These are phyloP conservation scores for Rhodotorula sp. DNA, from an alignment of 1,284 basidiomycete species.

Conservation along the genomic window DNA sequence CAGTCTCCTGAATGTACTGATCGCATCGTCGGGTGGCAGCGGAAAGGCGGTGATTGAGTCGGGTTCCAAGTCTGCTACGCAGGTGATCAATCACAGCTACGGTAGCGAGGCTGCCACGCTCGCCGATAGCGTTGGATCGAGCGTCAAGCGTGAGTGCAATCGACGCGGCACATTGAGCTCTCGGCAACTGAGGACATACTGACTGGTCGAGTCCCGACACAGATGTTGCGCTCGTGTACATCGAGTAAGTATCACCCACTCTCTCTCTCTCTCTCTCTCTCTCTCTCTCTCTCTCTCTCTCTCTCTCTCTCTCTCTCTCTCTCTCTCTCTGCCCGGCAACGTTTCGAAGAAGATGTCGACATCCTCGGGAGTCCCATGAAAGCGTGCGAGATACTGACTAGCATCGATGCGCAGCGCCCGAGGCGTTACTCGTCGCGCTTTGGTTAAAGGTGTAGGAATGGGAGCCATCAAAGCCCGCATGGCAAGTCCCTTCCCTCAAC, in stretches of 20 bases:
- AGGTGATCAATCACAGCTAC: slow-evolving; percentile 48
- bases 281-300: too few species aligned
- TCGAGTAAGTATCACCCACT: slow-evolving; percentile 11
- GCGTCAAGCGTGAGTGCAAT: slow-evolving; percentile 21
- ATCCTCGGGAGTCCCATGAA: too few species aligned
- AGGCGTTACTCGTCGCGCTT: slow-evolving; percentile 44
- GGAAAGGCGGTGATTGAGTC: slow-evolving; percentile 42
- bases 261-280: too few species aligned
- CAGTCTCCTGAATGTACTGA: background rate
- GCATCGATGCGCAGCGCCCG: slow-evolving; percentile 41
- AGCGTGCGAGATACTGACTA: background rate
- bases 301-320: too few species aligned
- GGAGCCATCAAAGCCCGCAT: slow-evolving; percentile 42
- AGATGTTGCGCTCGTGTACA: slow-evolving; percentile 27
- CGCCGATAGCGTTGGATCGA: slow-evolving; percentile 42
- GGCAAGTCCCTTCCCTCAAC: slow-evolving; percentile 13
- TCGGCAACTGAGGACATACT: background rate
- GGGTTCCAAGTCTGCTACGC: slow-evolving; percentile 44
- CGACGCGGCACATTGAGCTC: background rate
- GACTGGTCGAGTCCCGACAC: background rate
- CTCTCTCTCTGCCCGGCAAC: background rate
- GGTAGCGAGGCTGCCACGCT: slow-evolving; percentile 47
- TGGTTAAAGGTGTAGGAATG: slow-evolving; percentile 47
- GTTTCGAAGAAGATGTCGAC: too few species aligned
- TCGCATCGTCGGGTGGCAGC: background rate